Evolutionary conservation across 306 rosid genomes (phyloP).

Genomic region (Phaseolus lunatus): DNA sequence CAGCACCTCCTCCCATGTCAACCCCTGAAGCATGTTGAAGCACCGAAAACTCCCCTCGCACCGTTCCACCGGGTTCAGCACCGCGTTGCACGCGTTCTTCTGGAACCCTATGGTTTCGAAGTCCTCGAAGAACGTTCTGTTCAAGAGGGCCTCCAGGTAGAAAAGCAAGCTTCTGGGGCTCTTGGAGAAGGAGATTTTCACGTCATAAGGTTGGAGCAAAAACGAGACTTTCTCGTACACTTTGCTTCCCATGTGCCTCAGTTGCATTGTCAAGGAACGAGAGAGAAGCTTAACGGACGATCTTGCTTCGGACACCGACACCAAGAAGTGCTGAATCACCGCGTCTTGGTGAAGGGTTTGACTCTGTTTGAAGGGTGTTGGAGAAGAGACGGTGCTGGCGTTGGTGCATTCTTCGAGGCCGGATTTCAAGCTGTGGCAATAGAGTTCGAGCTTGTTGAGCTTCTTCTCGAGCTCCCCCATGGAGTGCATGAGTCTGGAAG

Average conservation of each 20-base stretch:
- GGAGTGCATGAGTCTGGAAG: slow-evolving; percentile 78
- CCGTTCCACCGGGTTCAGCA: slow-evolving; percentile 70
- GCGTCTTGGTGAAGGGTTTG: slow-evolving; percentile 37
- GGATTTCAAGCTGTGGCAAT: slow-evolving; percentile 76
- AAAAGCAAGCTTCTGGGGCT: slow-evolving; percentile 68
- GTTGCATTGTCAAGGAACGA: slow-evolving; percentile 79
- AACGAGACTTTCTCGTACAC: slow-evolving; percentile 68
- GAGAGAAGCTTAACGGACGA: slow-evolving; percentile 64
- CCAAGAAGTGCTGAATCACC: slow-evolving; percentile 65
- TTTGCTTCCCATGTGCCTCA: slow-evolving; percentile 74
- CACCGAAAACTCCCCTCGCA: slow-evolving; percentile 66
- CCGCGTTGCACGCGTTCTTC: slow-evolving; percentile 53
- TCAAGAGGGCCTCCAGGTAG: slow-evolving; percentile 78
- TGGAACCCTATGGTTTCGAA: slow-evolving; percentile 82
- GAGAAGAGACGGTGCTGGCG: background rate
- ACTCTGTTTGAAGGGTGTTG: background rate
- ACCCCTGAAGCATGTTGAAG: slow-evolving; percentile 57
- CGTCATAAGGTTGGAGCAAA: slow-evolving; percentile 79
- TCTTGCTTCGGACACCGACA: slow-evolving; percentile 76
- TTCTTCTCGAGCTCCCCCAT: slow-evolving; percentile 90
- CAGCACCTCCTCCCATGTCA: slow-evolving; percentile 93
- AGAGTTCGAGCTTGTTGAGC: slow-evolving; percentile 84
- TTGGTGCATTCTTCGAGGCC: slow-evolving; percentile 76
- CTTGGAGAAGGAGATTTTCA: slow-evolving; percentile 61
- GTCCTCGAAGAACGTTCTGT: slow-evolving; percentile 79